Evolutionary conservation across 306 rosid genomes (phyloP).

Genomic region (Trifolium dubium): DNA sequence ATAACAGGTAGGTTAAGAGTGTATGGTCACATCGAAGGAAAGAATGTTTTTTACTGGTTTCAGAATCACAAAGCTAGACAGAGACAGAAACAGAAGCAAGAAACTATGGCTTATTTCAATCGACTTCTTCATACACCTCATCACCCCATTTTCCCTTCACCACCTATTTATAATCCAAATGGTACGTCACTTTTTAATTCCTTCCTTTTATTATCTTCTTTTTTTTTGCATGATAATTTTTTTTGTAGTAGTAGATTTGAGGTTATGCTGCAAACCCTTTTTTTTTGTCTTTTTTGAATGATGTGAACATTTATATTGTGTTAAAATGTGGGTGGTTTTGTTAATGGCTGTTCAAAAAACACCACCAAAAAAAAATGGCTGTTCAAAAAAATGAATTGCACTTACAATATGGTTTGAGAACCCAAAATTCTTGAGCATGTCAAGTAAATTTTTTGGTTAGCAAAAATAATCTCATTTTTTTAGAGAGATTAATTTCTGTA

Average conservation of each 20-base stretch:
- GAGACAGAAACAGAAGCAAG: constrained; percentile 92
- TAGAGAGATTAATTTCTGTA: not conserved
- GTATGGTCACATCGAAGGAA: constrained; percentile 90
- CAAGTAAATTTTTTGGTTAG: too few relatives aligned
- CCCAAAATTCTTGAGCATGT: too few relatives aligned
- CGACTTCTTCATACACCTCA: constrained; percentile 49
- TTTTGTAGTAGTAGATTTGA: too few relatives aligned
- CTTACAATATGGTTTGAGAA: too few relatives aligned
- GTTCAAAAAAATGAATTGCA: too few relatives aligned
- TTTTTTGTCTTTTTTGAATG: too few relatives aligned
- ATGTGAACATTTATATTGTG: too few relatives aligned
- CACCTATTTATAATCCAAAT: constrained; percentile 48
- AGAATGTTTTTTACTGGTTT: constrained; percentile 97
- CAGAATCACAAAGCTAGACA: constrained; percentile 95
- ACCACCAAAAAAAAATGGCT: too few relatives aligned
- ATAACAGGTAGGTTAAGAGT: constrained; percentile 64
- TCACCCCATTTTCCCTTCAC: constrained; percentile 48
- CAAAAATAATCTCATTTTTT: too few relatives aligned
- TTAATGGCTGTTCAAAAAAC: too few relatives aligned
- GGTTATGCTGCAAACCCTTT: too few relatives aligned
- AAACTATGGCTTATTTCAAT: constrained; percentile 59
- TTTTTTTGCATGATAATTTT: not conserved
- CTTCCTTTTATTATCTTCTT: not conserved
- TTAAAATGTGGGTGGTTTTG: too few relatives aligned
- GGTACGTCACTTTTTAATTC: constrained; percentile 39